Evolutionary conservation across 139 green algal species (phyloP), one percentile per base, ranked within the genome.

Genomic region (Tetraselmis striata): DNA sequence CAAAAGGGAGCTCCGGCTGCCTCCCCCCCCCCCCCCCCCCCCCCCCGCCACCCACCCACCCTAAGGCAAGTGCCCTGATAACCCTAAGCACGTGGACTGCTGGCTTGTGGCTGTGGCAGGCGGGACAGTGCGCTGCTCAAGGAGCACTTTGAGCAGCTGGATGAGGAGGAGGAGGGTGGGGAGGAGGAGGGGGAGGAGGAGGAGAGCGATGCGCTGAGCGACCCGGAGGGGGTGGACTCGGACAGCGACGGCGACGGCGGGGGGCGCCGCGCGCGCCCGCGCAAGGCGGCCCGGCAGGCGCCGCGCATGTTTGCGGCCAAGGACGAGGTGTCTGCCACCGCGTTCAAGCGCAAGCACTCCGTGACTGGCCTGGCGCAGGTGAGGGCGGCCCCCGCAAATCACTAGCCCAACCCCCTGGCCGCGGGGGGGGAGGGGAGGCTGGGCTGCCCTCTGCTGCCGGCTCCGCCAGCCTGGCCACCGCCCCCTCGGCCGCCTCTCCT

Each of bases 231-330:
- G 18, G 18, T 67, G 11, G 45, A 67, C 45, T 67, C 45, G 45
- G 45, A 67, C 45, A 18, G 45, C 18, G 45, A 67, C 11, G 18
- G 5, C 5, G 45, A 67, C 45, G 45, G 18, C 45, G 11, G 45
- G 45, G 11, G 11, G 45, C 45, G 45, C 45, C 5, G 45, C 5
- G 45, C 45, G 45, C 5, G 18, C 45, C 11, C 5, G 45, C 45
- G 45, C 45, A 67, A 67, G 45, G 5, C 45, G 45, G 45, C 11
- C 45, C 1, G 25, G 29, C 24, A 30, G 78, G 75, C 45, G 75
- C 92, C 90, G 0, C 80, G 85, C 23, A 96, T 97, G 93, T 95
- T 90, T 85, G 93, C 85, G 1, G 93, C 92, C 0, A 88, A 87
- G 59, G 92, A 96, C 32, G 85, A 88, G 0, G 85, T 83, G 5